Percentiles rank a stretch among this genome's conserved stretches.
Evolutionary conservation across 73 alveolate species (phyloP).

Genomic region (Durusdinium trenchii): DNA sequence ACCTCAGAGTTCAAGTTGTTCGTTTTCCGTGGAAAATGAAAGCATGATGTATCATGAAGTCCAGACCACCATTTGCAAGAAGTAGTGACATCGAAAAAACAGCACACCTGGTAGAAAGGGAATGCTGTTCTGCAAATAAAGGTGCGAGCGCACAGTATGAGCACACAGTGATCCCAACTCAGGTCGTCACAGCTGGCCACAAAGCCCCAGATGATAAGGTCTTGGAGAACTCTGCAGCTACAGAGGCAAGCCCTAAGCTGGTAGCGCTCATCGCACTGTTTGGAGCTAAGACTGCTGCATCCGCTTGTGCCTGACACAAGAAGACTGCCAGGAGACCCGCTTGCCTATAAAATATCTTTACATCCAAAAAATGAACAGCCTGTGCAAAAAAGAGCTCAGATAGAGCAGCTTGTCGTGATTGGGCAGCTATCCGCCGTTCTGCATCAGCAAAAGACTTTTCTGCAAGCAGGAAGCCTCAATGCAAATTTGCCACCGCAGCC

Average conservation of each 20-base stretch:
- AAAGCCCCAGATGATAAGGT: constrained; percentile 29
- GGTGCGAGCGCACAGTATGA: not conserved
- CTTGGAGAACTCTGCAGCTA: constrained; percentile 63
- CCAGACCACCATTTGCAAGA: too few species aligned
- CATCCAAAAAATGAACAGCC: not conserved
- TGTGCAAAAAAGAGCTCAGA: constrained; percentile 83
- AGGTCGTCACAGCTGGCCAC: constrained; percentile 65
- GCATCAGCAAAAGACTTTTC: constrained; percentile 90
- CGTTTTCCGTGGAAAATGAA: too few species aligned
- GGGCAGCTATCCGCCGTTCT: constrained; percentile 90
- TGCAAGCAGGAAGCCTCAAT: constrained; percentile 72
- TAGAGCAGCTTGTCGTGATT: constrained; percentile 77
- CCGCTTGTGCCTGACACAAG: constrained; percentile 45
- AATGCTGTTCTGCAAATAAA: not conserved
- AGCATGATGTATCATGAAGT: too few species aligned
- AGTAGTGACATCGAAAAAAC: too few species aligned
- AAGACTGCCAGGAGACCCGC: not conserved
- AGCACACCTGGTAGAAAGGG: not conserved
- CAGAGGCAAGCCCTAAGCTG: constrained; percentile 84
- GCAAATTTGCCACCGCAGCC: not conserved
- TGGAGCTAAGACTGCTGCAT: constrained; percentile 64
- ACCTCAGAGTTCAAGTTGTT: too few species aligned
- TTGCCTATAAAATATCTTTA: not conserved
- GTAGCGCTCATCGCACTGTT: constrained; percentile 86
- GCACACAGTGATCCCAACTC: not conserved